phyloP scores from a whole-genome alignment of 805 yeast species.

The Starmerella tilneyi region DNA sequence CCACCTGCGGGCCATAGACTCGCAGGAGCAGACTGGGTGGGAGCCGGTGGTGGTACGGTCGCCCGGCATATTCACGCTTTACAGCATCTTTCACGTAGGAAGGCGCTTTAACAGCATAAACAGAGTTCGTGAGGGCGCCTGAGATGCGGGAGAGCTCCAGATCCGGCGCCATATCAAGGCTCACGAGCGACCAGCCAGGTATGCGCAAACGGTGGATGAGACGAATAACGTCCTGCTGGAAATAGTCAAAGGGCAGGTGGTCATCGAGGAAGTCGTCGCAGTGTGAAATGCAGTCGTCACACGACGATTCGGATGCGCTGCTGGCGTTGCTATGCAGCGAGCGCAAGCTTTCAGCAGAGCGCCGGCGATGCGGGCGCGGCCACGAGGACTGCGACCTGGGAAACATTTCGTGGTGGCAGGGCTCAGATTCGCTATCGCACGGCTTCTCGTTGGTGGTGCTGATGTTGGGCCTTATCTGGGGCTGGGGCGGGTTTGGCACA shows the following conservation, averaged over 20 bases:
- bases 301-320: constrained; percentile 6
- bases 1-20: constrained; percentile 82
- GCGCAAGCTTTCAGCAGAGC: constrained; percentile 12
- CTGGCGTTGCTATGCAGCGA: constrained; percentile 1
- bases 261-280: constrained; percentile 59
- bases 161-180: constrained; percentile 33
- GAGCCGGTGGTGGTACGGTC: constrained; percentile 29
- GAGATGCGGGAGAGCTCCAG: constrained; percentile 58
- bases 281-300: constrained; percentile 24
- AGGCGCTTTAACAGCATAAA: constrained; percentile 64
- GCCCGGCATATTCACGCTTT: constrained; percentile 28
- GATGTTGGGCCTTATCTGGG: no score
- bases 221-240: constrained; percentile 67
- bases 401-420: not conserved
- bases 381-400: constrained; percentile 10
- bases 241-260: constrained; percentile 69
- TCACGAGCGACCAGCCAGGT: constrained; percentile 66
- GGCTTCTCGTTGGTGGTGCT: not conserved
- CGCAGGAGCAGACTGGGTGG: constrained; percentile 61
- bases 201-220: constrained; percentile 54
- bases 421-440: no score
- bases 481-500: no score
- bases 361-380: constrained; percentile 10
- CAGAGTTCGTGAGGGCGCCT: constrained; percentile 90
- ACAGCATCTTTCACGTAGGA: constrained; percentile 29